A percentile compares a stretch with the other conserved stretches of the same genome.
Evolutionary conservation across 306 rosid species (phyloP).

Genomic region (Pueraria montana): DNA sequence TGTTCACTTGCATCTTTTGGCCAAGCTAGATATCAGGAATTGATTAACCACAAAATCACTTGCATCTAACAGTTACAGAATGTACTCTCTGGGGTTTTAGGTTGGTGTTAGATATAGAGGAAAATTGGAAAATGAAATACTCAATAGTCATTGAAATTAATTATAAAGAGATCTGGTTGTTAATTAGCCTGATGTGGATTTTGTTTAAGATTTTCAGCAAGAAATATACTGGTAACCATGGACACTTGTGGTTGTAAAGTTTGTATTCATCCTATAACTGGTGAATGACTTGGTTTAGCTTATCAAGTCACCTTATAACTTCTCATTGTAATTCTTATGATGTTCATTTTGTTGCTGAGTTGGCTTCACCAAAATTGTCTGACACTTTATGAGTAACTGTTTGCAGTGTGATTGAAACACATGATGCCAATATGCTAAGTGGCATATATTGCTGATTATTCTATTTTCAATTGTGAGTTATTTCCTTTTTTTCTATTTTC

Average conservation of each 20-base stretch:
- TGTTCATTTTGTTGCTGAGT: conserved; percentile 11
- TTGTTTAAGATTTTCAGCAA: not conserved
- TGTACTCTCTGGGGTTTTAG: not conserved
- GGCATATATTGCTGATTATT: conserved; percentile 13
- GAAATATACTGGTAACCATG: not conserved
- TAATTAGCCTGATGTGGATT: not conserved
- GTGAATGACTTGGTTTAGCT: not conserved
- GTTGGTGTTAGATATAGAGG: not conserved
- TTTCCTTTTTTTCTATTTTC: not conserved
- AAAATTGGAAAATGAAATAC: not conserved
- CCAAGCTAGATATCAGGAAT: not conserved
- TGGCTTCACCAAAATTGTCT: not conserved
- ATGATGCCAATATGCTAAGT: not conserved
- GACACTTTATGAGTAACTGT: not conserved
- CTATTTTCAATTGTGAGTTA: not conserved
- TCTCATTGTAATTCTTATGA: conserved; percentile 3
- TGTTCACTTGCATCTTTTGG: not conserved
- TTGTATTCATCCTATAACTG: not conserved
- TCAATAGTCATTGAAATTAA: not conserved
- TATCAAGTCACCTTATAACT: not conserved
- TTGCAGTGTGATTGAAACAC: conserved; percentile 28
- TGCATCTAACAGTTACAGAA: not conserved
- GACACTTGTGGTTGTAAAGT: not conserved
- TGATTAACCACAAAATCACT: not conserved
- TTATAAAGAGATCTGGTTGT: not conserved